These are phyloP conservation scores for Westerdykella sp. DNA, from an alignment of 2,329 filamentous ascomycete species.

Conservation along the genomic window DNA sequence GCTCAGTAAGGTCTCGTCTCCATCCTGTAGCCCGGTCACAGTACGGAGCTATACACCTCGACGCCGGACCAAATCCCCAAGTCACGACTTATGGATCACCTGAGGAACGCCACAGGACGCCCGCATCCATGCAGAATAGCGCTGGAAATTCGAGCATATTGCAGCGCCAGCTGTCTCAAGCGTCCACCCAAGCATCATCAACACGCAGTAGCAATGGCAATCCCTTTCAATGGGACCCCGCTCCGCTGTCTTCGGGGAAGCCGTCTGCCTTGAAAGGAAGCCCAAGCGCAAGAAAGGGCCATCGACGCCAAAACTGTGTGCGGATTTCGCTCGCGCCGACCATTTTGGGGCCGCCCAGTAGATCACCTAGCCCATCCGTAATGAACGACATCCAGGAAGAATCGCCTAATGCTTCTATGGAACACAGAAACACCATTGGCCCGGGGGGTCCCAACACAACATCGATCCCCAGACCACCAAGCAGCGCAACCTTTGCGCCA, in stretches of 20 bases:
- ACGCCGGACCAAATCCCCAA: conserved; percentile 25
- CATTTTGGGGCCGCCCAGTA: conserved; percentile 35
- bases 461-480: conserved; percentile 22
- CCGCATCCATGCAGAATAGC: conserved; percentile 24
- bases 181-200: conserved; percentile 34
- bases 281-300: conserved; percentile 40
- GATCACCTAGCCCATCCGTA: conserved; percentile 29
- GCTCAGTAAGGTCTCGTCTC: conserved; percentile 32
- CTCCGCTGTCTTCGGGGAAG: conserved; percentile 32
- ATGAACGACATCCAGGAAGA: conserved; percentile 39
- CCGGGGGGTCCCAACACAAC: conserved; percentile 12
- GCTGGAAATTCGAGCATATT: conserved; percentile 29
- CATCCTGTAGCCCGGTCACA: conserved; percentile 15
- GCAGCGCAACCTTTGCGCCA: conserved; percentile 29
- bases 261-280: conserved; percentile 43
- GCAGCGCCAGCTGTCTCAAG: conserved; percentile 36
- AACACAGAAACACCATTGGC: conserved; percentile 8
- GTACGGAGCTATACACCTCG: conserved; percentile 31
- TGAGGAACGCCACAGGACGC: conserved; percentile 24
- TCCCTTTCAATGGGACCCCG: conserved; percentile 42
- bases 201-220: conserved; percentile 42
- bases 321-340: conserved; percentile 41
- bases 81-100: conserved; percentile 40
- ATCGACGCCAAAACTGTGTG: conserved; percentile 42
- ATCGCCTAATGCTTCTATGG: conserved; percentile 12